Evolutionary conservation across 306 rosid species (phyloP).

Genomic region (Medicago arabica): DNA sequence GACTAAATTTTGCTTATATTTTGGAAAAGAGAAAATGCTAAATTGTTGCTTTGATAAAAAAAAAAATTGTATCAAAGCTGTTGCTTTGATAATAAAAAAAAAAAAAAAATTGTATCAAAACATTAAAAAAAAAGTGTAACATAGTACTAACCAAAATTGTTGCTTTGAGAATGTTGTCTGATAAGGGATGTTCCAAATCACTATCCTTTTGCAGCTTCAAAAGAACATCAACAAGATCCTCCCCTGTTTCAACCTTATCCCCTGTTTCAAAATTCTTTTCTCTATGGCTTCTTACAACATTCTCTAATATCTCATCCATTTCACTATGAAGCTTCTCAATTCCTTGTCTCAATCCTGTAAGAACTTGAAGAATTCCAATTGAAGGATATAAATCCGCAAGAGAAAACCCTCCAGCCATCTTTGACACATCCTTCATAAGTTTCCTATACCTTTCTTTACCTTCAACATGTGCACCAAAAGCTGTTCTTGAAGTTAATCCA

Average conservation of each 20-base stretch:
- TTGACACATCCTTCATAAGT: constrained; percentile 7
- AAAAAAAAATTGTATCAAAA: too few relatives aligned
- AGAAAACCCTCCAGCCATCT: constrained; percentile 12
- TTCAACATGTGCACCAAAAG: background rate
- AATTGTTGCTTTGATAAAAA: too few relatives aligned
- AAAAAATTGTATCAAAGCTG: too few relatives aligned
- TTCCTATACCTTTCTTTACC: constrained; percentile 3
- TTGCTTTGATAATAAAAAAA: too few relatives aligned
- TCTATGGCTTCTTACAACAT: background rate
- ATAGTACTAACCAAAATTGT: background rate
- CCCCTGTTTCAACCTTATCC: background rate
- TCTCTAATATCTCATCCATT: constrained; percentile 4
- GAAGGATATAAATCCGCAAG: constrained; percentile 7
- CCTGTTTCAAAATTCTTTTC: background rate
- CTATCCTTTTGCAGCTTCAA: constrained; percentile 3
- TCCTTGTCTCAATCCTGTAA: constrained; percentile 1
- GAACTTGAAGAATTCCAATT: constrained; percentile 4
- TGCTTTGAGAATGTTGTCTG: background rate
- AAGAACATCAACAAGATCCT: constrained; percentile 17
- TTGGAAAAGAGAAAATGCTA: too few relatives aligned
- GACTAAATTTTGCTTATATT: too few relatives aligned
- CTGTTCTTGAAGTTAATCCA: constrained; percentile 19
- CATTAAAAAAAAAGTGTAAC: too few relatives aligned
- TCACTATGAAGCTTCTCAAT: constrained; percentile 3
- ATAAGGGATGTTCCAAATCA: background rate